Conservation (phyloP, 2,329 filamentous ascomycete genomes). For the Fusarium phyllophilum region DNA sequence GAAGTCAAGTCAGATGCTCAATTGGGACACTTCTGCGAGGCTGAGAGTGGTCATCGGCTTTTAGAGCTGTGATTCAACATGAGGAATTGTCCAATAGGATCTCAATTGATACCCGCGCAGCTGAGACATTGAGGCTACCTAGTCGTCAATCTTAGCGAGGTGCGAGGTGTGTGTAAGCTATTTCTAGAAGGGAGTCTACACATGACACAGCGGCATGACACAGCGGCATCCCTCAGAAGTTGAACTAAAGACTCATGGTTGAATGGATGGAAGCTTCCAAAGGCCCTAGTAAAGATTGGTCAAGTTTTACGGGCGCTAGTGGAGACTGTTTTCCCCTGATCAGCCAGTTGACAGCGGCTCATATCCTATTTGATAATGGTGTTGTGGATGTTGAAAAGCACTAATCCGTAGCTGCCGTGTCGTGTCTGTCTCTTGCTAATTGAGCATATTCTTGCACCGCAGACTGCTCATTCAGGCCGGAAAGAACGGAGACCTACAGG, state of each 20-base stretch:
- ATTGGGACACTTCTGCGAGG: neutral
- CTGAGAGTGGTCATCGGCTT: neutral
- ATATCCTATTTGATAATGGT: conserved; percentile 22
- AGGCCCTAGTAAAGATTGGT: conserved; percentile 2
- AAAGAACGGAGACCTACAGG: conserved; percentile 8
- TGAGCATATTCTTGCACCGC: conserved; percentile 15
- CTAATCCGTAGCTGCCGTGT: conserved; percentile 16
- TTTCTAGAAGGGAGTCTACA: conserved; percentile 14
- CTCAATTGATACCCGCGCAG: neutral
- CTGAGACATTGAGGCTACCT: conserved; percentile 33
- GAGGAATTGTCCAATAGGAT: conserved; percentile 1
- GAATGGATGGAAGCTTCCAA: neutral
- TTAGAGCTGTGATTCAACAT: conserved; percentile 7
- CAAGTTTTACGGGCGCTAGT: conserved; percentile 5
- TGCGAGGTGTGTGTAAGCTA: conserved; percentile 10
- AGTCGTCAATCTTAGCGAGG: conserved; percentile 23
- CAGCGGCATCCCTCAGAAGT: neutral
- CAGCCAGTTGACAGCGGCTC: conserved; percentile 29
- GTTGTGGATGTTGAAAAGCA: conserved; percentile 1
- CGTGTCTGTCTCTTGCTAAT: conserved; percentile 2
- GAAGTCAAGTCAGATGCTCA: neutral
- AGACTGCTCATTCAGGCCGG: conserved; percentile 6
- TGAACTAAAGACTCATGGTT: neutral
- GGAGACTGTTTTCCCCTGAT: conserved; percentile 1
- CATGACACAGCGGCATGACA: neutral